These are phyloP conservation scores for Lobulomyces angularis DNA, from an alignment of 192 early-diverging fungal genomes.

Conservation along the genomic window DNA sequence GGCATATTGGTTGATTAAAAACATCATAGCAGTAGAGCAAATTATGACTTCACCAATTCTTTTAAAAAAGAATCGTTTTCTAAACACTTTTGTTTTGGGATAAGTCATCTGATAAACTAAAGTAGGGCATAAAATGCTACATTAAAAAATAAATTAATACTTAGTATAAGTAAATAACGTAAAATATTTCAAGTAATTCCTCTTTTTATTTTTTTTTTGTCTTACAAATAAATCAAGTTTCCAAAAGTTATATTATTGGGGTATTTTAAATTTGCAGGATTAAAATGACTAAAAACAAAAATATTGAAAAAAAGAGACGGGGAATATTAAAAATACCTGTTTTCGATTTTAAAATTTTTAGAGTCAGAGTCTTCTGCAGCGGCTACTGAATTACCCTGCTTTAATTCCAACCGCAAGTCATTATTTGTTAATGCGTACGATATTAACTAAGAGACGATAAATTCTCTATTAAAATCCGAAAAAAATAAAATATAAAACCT, in stretches of 20 bases:
- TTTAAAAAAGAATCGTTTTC: conserved; percentile 63
- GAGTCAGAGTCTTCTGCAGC: neutral
- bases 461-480: conserved; percentile 37
- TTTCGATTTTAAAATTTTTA: neutral
- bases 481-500: conserved; percentile 7
- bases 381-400: neutral
- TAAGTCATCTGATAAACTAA: conserved; percentile 83
- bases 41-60: conserved; percentile 61
- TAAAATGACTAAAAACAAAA: neutral
- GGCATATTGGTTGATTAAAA: conserved; percentile 37
- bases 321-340: neutral
- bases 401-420: conserved; percentile 42
- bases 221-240: conserved; percentile 57
- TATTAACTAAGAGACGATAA: conserved; percentile 71
- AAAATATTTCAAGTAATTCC: too few species aligned
- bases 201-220: too few species aligned
- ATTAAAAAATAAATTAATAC: neutral
- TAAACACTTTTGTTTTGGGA: conserved; percentile 53
- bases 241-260: conserved; percentile 56
- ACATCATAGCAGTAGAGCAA: conserved; percentile 59
- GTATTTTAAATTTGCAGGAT: conserved; percentile 32
- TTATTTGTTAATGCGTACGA: conserved; percentile 68
- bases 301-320: neutral
- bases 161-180: neutral
- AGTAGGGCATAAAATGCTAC: too few species aligned